These are phyloP conservation scores for Fistulinella prunicolor DNA, from an alignment of 768 basidiomycete genomes.

Conservation along the genomic window DNA sequence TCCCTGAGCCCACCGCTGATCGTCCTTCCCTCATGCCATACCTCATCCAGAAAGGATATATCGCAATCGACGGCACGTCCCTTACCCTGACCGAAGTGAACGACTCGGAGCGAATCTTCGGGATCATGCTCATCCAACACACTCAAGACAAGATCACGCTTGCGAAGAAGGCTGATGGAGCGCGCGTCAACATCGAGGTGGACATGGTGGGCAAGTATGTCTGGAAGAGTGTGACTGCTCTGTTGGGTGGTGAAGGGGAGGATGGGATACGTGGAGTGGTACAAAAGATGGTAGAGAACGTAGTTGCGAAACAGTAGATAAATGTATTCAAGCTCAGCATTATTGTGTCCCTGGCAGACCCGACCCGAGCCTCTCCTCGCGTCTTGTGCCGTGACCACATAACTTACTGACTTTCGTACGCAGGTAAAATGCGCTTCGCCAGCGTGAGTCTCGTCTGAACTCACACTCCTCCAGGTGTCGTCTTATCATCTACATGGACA, in stretches of 20 bases:
- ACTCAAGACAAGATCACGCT: conserved; percentile 88
- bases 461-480: too few relatives aligned
- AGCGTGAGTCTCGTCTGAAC: too few relatives aligned
- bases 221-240: conserved; percentile 73
- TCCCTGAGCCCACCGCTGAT: conserved; percentile 55
- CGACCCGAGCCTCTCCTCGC: conserved; percentile 3
- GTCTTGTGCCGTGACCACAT: conserved; percentile 8
- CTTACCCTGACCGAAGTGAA: conserved; percentile 84
- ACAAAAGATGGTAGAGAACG: conserved; percentile 56
- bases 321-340: background rate
- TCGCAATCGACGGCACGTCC: conserved; percentile 92
- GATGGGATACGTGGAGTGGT: conserved; percentile 48
- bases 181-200: conserved; percentile 91
- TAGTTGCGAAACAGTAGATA: conserved; percentile 40
- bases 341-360: conserved; percentile 7
- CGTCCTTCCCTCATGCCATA: conserved; percentile 71
- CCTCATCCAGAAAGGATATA: conserved; percentile 91
- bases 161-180: conserved; percentile 67
- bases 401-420: too few relatives aligned
- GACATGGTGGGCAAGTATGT: conserved; percentile 95
- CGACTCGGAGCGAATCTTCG: conserved; percentile 61
- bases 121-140: conserved; percentile 94
- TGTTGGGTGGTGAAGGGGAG: conserved; percentile 54
- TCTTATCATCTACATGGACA: conserved; percentile 33
- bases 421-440: too few relatives aligned